Evolutionary conservation across 176 grass and related monocot species (phyloP).

Genomic region (Ampelocalamus luodianensis): DNA sequence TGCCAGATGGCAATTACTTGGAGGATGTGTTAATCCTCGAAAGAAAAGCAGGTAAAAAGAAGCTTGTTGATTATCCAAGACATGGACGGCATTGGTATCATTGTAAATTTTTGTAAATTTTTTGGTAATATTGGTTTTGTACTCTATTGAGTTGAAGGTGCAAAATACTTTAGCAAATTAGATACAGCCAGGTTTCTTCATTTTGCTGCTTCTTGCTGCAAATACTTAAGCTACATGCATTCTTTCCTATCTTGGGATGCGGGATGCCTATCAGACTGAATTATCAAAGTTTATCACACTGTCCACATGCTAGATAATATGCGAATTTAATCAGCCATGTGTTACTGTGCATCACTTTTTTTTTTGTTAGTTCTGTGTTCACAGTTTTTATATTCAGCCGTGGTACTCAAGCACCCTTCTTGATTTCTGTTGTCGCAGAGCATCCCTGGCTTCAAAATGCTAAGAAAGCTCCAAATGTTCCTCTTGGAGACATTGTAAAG

Average conservation of each 20-base stretch:
- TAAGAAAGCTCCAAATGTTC: slow-evolving; percentile 98
- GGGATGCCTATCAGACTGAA: neutral
- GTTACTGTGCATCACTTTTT: neutral
- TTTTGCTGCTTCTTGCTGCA: slow-evolving; percentile 12
- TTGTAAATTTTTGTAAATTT: neutral
- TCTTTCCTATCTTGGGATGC: neutral
- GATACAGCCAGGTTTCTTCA: slow-evolving; percentile 3
- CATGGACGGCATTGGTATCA: neutral
- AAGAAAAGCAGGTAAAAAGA: neutral
- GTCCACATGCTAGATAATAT: neutral
- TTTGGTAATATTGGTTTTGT: neutral
- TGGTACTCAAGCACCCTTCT: neutral
- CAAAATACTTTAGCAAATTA: slow-evolving; percentile 12
- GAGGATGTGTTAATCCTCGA: slow-evolving; percentile 1
- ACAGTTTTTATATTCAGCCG: neutral
- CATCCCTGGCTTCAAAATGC: slow-evolving; percentile 99
- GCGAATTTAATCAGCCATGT: neutral
- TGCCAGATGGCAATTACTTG: neutral
- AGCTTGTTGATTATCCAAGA: neutral
- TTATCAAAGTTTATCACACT: neutral
- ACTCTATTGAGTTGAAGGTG: neutral
- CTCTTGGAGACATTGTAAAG: slow-evolving; percentile 98
- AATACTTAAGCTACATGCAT: slow-evolving; percentile 1
- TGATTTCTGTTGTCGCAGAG: slow-evolving; percentile 53
- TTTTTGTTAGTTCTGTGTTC: neutral